These are phyloP conservation scores for Baudoinia panamericana DNA, from an alignment of 495 filamentous ascomycete genomes.

Conservation along the genomic window DNA sequence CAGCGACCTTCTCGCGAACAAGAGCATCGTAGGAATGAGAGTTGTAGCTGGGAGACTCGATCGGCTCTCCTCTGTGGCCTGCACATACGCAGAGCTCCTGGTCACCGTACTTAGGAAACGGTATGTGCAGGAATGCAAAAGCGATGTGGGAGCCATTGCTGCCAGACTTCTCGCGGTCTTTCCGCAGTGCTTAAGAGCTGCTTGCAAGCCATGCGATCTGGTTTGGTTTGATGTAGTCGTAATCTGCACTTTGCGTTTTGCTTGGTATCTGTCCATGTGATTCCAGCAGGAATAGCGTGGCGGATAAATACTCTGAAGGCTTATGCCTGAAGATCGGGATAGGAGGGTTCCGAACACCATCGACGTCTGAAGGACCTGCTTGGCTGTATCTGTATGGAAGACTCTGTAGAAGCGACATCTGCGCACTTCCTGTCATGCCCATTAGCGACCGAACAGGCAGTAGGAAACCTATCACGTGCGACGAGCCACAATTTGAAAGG, in stretches of 20 bases:
- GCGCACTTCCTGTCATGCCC: slow-evolving; percentile 32
- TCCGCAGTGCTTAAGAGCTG: slow-evolving; percentile 31
- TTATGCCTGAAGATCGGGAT: slow-evolving; percentile 33
- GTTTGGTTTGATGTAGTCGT: slow-evolving; percentile 85
- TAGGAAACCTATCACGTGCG: too few species aligned
- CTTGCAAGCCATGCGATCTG: slow-evolving; percentile 88
- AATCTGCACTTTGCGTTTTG: slow-evolving; percentile 66
- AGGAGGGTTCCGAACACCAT: not conserved
- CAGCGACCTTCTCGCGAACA: slow-evolving; percentile 62
- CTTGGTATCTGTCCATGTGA: slow-evolving; percentile 89
- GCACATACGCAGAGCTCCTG: slow-evolving; percentile 36
- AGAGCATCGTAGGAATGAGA: slow-evolving; percentile 75
- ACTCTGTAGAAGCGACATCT: slow-evolving; percentile 71
- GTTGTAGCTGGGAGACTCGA: slow-evolving; percentile 77
- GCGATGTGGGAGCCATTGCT: slow-evolving; percentile 52
- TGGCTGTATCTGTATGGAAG: slow-evolving; percentile 56
- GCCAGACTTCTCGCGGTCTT: slow-evolving; percentile 38
- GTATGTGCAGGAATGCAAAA: slow-evolving; percentile 92
- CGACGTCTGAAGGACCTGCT: not conserved
- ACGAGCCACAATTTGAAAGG: too few species aligned
- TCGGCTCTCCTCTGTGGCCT: slow-evolving; percentile 55
- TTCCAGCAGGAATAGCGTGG: slow-evolving; percentile 85
- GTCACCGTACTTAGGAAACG: slow-evolving; percentile 67
- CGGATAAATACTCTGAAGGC: slow-evolving; percentile 64
- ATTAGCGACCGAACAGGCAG: too few species aligned